Percentiles rank a stretch among this genome's conserved stretches.
Evolutionary conservation across 257 asterid genomes (phyloP).

Genomic region (Apocynum venetum): DNA sequence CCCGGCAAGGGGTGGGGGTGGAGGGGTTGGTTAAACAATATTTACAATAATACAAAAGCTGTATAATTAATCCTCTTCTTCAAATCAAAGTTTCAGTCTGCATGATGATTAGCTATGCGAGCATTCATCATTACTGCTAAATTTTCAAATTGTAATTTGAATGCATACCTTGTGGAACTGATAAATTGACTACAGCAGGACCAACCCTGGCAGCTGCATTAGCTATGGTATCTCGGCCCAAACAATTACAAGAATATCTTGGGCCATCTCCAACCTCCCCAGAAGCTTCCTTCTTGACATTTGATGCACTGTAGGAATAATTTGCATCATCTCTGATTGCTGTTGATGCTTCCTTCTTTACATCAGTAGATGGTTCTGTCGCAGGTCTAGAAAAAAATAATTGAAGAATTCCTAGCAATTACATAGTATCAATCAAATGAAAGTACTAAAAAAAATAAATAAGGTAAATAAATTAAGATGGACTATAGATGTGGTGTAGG

Average conservation of each 20-base stretch:
- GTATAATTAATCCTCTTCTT: background rate
- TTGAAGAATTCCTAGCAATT: conserved; percentile 47
- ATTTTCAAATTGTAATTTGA: background rate
- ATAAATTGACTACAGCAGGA: conserved; percentile 87
- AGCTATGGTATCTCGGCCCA: conserved; percentile 76
- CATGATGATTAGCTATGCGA: background rate
- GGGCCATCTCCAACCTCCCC: conserved; percentile 31
- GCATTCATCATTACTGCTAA: background rate
- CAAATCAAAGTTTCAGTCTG: background rate
- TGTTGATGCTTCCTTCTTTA: conserved; percentile 32
- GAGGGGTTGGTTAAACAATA: too few species aligned
- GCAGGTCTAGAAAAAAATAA: conserved; percentile 36
- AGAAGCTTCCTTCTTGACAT: conserved; percentile 33
- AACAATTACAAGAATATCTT: conserved; percentile 56
- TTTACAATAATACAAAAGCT: background rate
- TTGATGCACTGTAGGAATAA: conserved; percentile 35
- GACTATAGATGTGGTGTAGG: background rate
- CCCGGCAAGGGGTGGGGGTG: too few species aligned
- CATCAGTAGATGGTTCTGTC: conserved; percentile 30
- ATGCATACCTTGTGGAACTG: conserved; percentile 55
- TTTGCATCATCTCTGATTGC: conserved; percentile 31
- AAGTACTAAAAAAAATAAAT: background rate
- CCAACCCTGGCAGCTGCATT: conserved; percentile 79
- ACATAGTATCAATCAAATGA: conserved; percentile 16
- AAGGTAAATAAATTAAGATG: background rate